Base-by-base conservation (phyloP, 495 filamentous ascomycete genomes). In the Podospora australis region DNA sequence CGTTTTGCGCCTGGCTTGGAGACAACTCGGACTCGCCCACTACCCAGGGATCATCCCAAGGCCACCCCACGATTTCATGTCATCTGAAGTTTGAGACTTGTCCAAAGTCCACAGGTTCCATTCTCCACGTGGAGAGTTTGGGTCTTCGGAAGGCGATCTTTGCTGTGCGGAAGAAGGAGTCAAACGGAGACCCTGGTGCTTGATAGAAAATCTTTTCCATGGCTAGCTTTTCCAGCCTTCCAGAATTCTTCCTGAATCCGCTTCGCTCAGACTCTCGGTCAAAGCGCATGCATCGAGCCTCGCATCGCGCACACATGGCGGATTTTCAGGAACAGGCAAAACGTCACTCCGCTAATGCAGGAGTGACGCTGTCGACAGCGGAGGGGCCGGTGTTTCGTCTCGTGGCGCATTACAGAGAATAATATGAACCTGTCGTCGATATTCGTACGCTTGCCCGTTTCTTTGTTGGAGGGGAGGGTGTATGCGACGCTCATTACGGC, bases 261-360 rank as follows among this genome's bases (percentile, higher is more conserved):
- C 3, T 6, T 28, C 23, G 26, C 34, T 16, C 34, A 26, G 22
- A 19, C 25, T 22, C 3, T 30, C 29, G 1, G 44, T 44, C 48
- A 43, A 47, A 50, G 48, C 53, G 48, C 26, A 5, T 46, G 42
- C 47, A 46, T 41, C 17, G 28, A 24, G 23, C 45, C 42, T 30
- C 6, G 8, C 19, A 29, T 17, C 13, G n/a, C 32, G 14, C 32
- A 29, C 41, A 39, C 52, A 50, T 46, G 47, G 42, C 52, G 25
- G 53, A 46, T 52, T 50, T 55, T 62, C 57, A 62, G 59, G 59
- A 58, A 60, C 55, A 44, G 42, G 29, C 43, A 16, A 42, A 49
- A 10, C n/a, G 23, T 38, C 40, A 21, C 29, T 44, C 52, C 49
- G 43, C 54, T 58, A 63, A 60, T 60, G 59, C 57, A 57, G 43